Evolutionary conservation across 179 eudicot species (phyloP), one percentile per base, ranked within the genome.

Genomic region (Pouteria campechiana): DNA sequence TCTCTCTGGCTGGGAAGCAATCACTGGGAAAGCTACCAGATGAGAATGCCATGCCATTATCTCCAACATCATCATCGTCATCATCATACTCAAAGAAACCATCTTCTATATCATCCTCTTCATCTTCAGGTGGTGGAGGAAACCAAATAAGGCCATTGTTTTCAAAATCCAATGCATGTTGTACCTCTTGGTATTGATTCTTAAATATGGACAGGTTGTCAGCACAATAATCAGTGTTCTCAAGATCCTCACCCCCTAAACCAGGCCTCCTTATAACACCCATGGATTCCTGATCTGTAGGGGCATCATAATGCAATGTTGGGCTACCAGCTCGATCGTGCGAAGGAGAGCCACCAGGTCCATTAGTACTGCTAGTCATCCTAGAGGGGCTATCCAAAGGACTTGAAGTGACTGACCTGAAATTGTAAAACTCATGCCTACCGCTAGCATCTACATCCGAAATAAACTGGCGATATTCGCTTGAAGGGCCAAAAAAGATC

Each of bases 101-200:
- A 41, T 48, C 67, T 56, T 75, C 88, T 6, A 46, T 44, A 31
- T 90, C 94, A 46, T 79, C 82, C 42, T 65, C 63, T 44, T 55
- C 88, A 69, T 75, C 83, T 47, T 68, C 90, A 41, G 94, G 94
- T 23, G 83, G 81, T 20, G 99, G 99, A 62, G 96, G 94, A 39
- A 77, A 53, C 99, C 99, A 92, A 33, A 92, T 70, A 37, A 49
- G 70, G 52, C 67, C 75, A 64, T 77, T 82, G 46, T 69, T 70
- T 61, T 82, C 88, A 61, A 87, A 75, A 59, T 87, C 83, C 68
- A 87, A 62, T 30, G 82, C 85, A 32, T 69, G 64, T 42, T 44
- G 57, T 32, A 52, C 51, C 52, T 63, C 58, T 41, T 60, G 67
- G 54, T 61, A 58, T 21, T 57, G 65, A 32, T 65, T 57, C 13